Percentiles rank a stretch among this genome's conserved stretches.
Evolutionary conservation across 2,329 filamentous ascomycete species (phyloP).

Genomic region (Bisporella sp.): DNA sequence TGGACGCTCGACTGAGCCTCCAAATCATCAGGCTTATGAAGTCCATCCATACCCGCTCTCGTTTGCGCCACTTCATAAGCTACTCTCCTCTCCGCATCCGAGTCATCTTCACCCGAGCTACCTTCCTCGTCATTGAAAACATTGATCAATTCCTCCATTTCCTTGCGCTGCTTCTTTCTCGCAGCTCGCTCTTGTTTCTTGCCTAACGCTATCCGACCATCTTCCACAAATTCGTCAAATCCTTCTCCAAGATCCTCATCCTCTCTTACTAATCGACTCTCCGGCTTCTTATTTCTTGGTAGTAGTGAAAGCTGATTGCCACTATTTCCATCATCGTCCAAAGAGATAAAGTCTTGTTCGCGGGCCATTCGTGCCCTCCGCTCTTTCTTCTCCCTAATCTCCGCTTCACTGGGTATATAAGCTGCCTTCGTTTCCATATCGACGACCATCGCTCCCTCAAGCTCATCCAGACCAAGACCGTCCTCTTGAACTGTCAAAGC

Average conservation of each 20-base stretch:
- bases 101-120: constrained; percentile 58
- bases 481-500: constrained; percentile 41
- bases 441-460: constrained; percentile 60
- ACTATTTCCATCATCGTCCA: constrained; percentile 48
- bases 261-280: constrained; percentile 71
- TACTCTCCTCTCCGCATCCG: constrained; percentile 62
- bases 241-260: constrained; percentile 92
- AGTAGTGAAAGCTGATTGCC: constrained; percentile 30
- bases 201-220: constrained; percentile 72
- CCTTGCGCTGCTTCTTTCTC: constrained; percentile 56
- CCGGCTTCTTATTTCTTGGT: constrained; percentile 53
- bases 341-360: constrained; percentile 61
- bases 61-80: constrained; percentile 87
- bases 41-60: constrained; percentile 74
- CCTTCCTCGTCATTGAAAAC: constrained; percentile 59
- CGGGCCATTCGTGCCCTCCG: constrained; percentile 74
- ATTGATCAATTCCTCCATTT: constrained; percentile 75
- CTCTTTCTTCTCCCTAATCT: constrained; percentile 88
- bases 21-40: constrained; percentile 40
- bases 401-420: constrained; percentile 70
- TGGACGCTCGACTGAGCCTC: constrained; percentile 26
- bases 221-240: constrained; percentile 86
- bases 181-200: constrained; percentile 71
- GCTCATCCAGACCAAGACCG: constrained; percentile 52
- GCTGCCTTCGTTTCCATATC: constrained; percentile 30